Evolutionary conservation across 1,284 basidiomycete genomes (phyloP).

Genomic region (Cryptococcus maquisensis): DNA sequence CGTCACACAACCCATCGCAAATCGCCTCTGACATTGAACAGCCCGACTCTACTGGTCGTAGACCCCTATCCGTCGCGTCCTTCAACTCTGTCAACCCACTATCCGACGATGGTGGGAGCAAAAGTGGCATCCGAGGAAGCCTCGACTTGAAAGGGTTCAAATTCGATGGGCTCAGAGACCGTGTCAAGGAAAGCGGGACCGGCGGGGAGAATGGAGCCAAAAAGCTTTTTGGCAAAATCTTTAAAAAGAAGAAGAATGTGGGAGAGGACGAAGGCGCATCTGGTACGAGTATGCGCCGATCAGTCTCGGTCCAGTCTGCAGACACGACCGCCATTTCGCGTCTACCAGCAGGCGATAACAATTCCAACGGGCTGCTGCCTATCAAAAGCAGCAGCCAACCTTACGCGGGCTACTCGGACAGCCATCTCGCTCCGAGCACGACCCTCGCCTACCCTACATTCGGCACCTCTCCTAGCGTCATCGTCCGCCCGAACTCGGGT

Average conservation of each 20-base stretch:
- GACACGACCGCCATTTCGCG: not conserved
- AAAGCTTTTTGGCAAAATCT: conserved; percentile 68
- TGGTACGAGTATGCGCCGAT: conserved; percentile 9
- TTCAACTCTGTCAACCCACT: conserved; percentile 27
- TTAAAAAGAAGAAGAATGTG: conserved; percentile 58
- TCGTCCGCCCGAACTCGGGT: conserved; percentile 22
- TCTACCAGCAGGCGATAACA: not conserved
- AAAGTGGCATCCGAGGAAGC: conserved; percentile 8
- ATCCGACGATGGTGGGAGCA: conserved; percentile 10
- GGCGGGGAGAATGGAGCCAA: conserved; percentile 45
- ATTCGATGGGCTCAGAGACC: conserved; percentile 10
- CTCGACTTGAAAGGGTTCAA: conserved; percentile 27
- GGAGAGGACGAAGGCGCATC: conserved; percentile 1
- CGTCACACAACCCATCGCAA: conserved; percentile 3
- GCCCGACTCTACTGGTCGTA: not conserved
- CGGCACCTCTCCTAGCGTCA: conserved; percentile 37
- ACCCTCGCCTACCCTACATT: conserved; percentile 38
- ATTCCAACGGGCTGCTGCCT: not conserved
- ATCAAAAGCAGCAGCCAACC: not conserved
- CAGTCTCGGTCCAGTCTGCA: conserved; percentile 9
- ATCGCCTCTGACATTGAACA: conserved; percentile 10
- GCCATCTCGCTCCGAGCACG: not conserved
- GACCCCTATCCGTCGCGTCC: conserved; percentile 33
- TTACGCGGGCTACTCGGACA: not conserved
- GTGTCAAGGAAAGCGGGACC: conserved; percentile 16